Evolutionary conservation across 169 alveolate species (phyloP), one percentile per base, ranked within the genome.

Genomic region (Amoebophrya sp.): DNA sequence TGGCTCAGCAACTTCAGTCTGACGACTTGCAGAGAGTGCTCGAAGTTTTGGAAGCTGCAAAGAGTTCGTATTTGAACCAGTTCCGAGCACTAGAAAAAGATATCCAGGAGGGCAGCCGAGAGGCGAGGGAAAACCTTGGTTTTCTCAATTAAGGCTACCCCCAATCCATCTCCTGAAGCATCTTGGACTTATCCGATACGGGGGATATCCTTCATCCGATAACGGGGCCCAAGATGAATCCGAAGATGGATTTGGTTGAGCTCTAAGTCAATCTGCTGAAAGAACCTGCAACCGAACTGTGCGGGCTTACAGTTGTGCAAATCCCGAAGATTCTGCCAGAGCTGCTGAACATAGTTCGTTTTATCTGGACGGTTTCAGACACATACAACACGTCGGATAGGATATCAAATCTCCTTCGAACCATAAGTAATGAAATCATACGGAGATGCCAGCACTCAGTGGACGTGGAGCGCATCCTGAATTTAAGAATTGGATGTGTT

Each of bases 361-460:
- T 96, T 89, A 97, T 97, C 89, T 97, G 98, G 97, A 97, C 97
- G 55, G 94, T 95, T 89, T 95, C 97, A 78, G 94, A 95, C 36
- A 95, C 96, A 92, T 97, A 97, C 94, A 97, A 96, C 94, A 96
- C 98, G 23, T 95, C 97, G 33, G 98, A 96, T 78, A 94, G 97
- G 41, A 95, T 97, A 93, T 92, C 96, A 65, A 98, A 98, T 36
- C 96, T 97, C 65, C 94, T 98, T 55, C 96, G 98, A 38, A 98
- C 96, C 94, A 97, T 98, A 65, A 96, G 98, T 40, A 96, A 96
- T 92, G 97, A 97, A 94, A 95, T 97, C 93, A 97, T 97, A 38
- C 96, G 97, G 89, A 95, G 98, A 89, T 97, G 98, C 95, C 96
- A 97, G 90, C 96, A 96, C 36, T 95, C 96, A 91, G 96, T 98